Percentiles rank a stretch among this genome's conserved stretches.
phyloP scores from a whole-genome alignment of 495 filamentous ascomycete species.

The Parathielavia appendiculata region DNA sequence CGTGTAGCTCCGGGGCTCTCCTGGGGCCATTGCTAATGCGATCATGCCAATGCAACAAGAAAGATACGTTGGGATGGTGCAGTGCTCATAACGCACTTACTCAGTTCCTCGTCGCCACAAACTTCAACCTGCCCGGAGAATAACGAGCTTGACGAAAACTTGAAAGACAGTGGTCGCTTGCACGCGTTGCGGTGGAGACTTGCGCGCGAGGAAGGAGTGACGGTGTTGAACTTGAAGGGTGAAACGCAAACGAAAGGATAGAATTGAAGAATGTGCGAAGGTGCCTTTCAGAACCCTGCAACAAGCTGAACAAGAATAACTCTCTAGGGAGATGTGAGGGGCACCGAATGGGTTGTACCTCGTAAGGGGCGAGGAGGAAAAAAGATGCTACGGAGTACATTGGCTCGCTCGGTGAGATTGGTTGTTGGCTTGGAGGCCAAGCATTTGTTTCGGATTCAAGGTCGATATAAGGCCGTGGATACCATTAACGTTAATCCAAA shows the following conservation, averaged over 20 bases:
- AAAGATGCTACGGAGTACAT: conserved; percentile 11
- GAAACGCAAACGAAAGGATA: conserved; percentile 4
- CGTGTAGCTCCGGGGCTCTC: too few relatives aligned
- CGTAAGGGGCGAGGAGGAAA: conserved; percentile 16
- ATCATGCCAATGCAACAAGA: neutral
- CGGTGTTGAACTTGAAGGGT: conserved; percentile 4
- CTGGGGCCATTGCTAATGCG: neutral
- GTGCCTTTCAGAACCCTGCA: neutral
- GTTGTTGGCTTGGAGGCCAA: conserved; percentile 18
- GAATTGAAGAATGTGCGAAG: conserved; percentile 5
- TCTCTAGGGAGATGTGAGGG: conserved; percentile 12
- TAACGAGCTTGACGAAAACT: neutral
- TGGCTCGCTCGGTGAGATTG: conserved; percentile 22
- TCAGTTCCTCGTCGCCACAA: neutral
- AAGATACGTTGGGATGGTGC: neutral
- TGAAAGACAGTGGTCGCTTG: conserved; percentile 6
- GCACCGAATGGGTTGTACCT: conserved; percentile 9
- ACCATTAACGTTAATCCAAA: conserved; percentile 1
- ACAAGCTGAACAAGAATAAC: conserved; percentile 8
- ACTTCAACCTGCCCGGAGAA: neutral
- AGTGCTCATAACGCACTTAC: conserved; percentile 6
- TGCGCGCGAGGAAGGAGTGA: conserved; percentile 19
- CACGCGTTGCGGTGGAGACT: conserved; percentile 21
- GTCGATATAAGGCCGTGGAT: conserved; percentile 18
- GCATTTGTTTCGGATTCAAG: conserved; percentile 7